Evolutionary conservation across 345 rosid species (phyloP).

Genomic region (Cardamine chenopodiifolia): DNA sequence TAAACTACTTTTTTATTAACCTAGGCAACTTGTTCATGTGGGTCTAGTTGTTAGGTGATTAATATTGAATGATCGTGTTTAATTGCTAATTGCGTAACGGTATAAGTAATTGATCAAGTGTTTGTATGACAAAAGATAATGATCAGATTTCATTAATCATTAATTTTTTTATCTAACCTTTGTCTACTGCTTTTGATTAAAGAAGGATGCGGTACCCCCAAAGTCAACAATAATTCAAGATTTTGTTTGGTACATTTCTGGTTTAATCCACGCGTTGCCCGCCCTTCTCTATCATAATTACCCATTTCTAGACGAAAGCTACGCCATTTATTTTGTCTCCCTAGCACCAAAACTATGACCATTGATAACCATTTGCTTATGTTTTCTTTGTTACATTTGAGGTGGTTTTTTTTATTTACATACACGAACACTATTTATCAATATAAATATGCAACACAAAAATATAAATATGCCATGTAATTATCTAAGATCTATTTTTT

Average conservation of each 20-base stretch:
- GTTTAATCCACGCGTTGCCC: conserved; percentile 27
- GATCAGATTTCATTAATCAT: background rate
- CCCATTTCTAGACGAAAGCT: background rate
- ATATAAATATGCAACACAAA: background rate
- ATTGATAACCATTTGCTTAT: background rate
- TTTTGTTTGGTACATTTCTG: conserved; percentile 16
- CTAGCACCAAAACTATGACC: conserved; percentile 13
- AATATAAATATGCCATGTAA: background rate
- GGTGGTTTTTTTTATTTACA: background rate
- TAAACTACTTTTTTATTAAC: background rate
- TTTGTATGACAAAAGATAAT: background rate
- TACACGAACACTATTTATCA: background rate
- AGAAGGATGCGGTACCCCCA: background rate
- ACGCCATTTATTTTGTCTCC: background rate
- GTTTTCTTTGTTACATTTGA: background rate
- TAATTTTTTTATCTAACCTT: conserved; percentile 18
- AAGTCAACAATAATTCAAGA: conserved; percentile 26
- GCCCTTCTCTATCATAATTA: background rate
- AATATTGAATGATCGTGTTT: conserved; percentile 26
- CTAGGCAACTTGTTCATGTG: conserved; percentile 32
- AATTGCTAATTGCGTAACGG: conserved; percentile 39
- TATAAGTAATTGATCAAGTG: conserved; percentile 10
- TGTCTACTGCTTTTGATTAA: conserved; percentile 28
- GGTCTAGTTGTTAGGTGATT: conserved; percentile 34
- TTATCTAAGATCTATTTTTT: background rate